phyloP scores from a whole-genome alignment of 768 basidiomycete genomes.

The Pleurotus salmoneostramineus region DNA sequence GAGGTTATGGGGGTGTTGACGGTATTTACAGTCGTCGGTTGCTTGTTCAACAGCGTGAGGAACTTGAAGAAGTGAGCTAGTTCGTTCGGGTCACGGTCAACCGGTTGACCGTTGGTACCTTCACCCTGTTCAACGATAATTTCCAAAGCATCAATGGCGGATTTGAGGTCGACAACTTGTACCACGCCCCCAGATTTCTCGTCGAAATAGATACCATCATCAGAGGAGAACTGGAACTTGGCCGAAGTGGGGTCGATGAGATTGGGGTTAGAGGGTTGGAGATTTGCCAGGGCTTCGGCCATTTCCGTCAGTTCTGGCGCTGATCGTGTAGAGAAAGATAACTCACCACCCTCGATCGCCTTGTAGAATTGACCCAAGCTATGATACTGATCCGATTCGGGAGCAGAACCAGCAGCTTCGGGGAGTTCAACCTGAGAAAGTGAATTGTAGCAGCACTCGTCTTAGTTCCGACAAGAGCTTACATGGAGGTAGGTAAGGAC shows the following conservation, averaged over 20 bases:
- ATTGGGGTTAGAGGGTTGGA: not conserved
- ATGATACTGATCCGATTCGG: constrained; percentile 11
- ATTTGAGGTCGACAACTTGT: constrained; percentile 13
- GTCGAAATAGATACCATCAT: not conserved
- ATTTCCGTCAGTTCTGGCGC: not conserved
- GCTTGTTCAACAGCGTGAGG: constrained; percentile 7
- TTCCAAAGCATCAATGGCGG: constrained; percentile 15
- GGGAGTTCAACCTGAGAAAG: constrained; percentile 10
- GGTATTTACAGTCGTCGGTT: constrained; percentile 5
- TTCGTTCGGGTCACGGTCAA: constrained; percentile 19
- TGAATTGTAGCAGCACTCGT: not conserved
- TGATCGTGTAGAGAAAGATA: not conserved
- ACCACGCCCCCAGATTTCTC: constrained; percentile 1
- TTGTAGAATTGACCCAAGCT: constrained; percentile 13
- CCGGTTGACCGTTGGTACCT: constrained; percentile 16
- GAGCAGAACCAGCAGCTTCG: constrained; percentile 5
- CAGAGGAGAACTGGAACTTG: not conserved
- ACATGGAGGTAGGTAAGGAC: constrained; percentile 7
- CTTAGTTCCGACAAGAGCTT: not conserved
- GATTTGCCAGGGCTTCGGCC: not conserved
- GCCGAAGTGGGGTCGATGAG: not conserved
- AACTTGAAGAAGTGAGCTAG: constrained; percentile 4
- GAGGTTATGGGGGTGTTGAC: constrained; percentile 14
- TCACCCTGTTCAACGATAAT: constrained; percentile 22
- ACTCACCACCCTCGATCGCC: constrained; percentile 8